Conservation (phyloP, 352 stramenopile genomes). For the Peronosclerospora sorghi region DNA sequence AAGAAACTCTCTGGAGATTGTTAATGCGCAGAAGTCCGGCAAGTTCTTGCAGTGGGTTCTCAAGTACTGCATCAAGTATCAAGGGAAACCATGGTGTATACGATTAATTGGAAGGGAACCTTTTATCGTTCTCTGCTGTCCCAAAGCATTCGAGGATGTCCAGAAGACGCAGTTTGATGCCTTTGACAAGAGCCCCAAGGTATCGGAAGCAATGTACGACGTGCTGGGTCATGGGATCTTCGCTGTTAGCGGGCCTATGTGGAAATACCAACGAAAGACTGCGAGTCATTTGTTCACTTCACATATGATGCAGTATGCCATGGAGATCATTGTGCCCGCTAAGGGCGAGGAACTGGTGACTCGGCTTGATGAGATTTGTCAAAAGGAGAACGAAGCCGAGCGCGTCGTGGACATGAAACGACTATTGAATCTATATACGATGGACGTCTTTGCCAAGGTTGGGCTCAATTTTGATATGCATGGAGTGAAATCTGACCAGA, state of each 20-base stretch:
- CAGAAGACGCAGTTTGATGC: slow-evolving; percentile 60
- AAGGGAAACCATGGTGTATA: slow-evolving; percentile 36
- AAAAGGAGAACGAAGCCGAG: slow-evolving; percentile 3
- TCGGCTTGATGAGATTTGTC: slow-evolving; percentile 17
- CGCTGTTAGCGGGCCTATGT: slow-evolving; percentile 45
- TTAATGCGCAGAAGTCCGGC: slow-evolving; percentile 23
- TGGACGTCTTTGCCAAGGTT: slow-evolving; percentile 67
- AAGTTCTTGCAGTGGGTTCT: slow-evolving; percentile 43
- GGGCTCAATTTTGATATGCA: slow-evolving; percentile 56
- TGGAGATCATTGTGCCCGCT: slow-evolving; percentile 39
- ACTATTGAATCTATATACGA: slow-evolving; percentile 44
- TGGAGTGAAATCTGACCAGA: slow-evolving; percentile 29
- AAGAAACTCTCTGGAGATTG: slow-evolving; percentile 42
- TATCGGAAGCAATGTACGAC: slow-evolving; percentile 31
- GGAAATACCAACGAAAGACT: slow-evolving; percentile 74
- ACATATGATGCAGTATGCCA: slow-evolving; percentile 43
- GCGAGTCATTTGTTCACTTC: slow-evolving; percentile 85
- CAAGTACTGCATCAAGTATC: slow-evolving; percentile 28
- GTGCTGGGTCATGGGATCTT: slow-evolving; percentile 81
- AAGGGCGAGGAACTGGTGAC: slow-evolving; percentile 26
- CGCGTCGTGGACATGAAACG: slow-evolving; percentile 32
- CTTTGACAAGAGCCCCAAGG: slow-evolving; percentile 54
- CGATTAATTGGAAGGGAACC: slow-evolving; percentile 23
- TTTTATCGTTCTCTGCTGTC: slow-evolving; percentile 31
- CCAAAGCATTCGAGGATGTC: slow-evolving; percentile 42